Evolutionary conservation across 1,284 basidiomycete genomes (phyloP).

Genomic region (Pholiota adiposa): DNA sequence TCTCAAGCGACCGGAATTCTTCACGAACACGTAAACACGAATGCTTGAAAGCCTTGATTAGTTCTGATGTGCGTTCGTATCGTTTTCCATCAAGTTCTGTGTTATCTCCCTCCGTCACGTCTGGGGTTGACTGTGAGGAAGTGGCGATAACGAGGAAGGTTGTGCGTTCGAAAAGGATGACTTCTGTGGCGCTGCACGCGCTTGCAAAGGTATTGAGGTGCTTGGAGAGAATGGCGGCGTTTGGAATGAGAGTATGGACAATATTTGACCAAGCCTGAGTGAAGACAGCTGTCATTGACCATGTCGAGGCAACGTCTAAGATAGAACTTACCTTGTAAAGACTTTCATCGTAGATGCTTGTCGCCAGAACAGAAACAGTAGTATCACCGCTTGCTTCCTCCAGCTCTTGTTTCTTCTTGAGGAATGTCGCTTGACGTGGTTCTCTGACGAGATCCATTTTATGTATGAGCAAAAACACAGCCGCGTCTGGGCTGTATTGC

Average conservation of each 20-base stretch:
- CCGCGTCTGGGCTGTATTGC: constrained; percentile 79
- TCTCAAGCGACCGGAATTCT: constrained; percentile 81
- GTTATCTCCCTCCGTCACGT: constrained; percentile 30
- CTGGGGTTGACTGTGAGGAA: constrained; percentile 44
- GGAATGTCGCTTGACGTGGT: constrained; percentile 61
- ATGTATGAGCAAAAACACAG: constrained; percentile 91
- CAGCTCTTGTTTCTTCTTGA: constrained; percentile 72
- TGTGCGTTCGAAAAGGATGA: constrained; percentile 94
- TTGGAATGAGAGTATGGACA: constrained; percentile 95
- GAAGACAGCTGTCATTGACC: constrained; percentile 6
- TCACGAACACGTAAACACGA: constrained; percentile 84
- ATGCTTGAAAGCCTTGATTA: constrained; percentile 95
- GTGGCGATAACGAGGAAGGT: constrained; percentile 97
- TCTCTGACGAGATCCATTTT: constrained; percentile 92
- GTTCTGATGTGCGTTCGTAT: constrained; percentile 95
- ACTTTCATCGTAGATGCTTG: constrained; percentile 97
- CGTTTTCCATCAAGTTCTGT: constrained; percentile 73
- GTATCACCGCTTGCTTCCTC: constrained; percentile 65
- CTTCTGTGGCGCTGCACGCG: constrained; percentile 89
- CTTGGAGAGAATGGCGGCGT: constrained; percentile 84
- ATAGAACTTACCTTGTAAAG: constrained; percentile 80
- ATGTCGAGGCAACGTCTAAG: not conserved
- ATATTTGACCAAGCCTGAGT: constrained; percentile 95
- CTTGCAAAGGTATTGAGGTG: constrained; percentile 87
- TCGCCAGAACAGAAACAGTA: constrained; percentile 80